phyloP scores from a whole-genome alignment of 306 rosid species.

The Pterocarpus santalinus region DNA sequence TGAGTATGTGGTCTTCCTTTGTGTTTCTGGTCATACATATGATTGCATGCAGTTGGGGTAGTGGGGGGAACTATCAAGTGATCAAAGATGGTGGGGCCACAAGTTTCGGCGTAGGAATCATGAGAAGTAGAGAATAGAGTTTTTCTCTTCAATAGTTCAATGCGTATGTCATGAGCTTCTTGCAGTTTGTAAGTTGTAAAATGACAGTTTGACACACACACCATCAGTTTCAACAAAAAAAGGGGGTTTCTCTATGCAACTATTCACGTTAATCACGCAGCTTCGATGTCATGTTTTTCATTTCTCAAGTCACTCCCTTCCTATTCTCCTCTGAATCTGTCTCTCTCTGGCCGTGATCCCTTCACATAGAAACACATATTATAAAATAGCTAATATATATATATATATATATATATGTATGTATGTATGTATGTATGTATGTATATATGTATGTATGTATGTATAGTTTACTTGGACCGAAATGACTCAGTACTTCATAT shows the following conservation, averaged over 20 bases:
- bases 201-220: slow-evolving; percentile 51
- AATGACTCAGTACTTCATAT: not conserved
- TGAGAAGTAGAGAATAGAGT: slow-evolving; percentile 48
- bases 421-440: no score
- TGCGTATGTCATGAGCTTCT: slow-evolving; percentile 71
- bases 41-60: slow-evolving; percentile 44
- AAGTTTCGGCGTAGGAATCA: slow-evolving; percentile 46
- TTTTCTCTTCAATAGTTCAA: slow-evolving; percentile 28
- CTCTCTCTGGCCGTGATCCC: slow-evolving; percentile 8
- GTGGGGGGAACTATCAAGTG: slow-evolving; percentile 47
- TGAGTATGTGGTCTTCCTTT: not conserved
- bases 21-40: slow-evolving; percentile 25
- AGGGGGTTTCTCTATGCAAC: slow-evolving; percentile 28
- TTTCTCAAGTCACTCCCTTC: slow-evolving; percentile 28
- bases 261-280: slow-evolving; percentile 70
- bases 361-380: not conserved
- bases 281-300: slow-evolving; percentile 49
- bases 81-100: slow-evolving; percentile 48
- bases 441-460: no score
- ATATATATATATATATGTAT: no score
- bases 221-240: slow-evolving; percentile 15
- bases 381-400: not conserved
- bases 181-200: slow-evolving; percentile 60
- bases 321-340: slow-evolving; percentile 27
- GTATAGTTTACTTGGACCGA: not conserved